These are phyloP conservation scores for Penicillium psychrosexuale DNA, from an alignment of 2,329 filamentous ascomycete species.

Conservation along the genomic window DNA sequence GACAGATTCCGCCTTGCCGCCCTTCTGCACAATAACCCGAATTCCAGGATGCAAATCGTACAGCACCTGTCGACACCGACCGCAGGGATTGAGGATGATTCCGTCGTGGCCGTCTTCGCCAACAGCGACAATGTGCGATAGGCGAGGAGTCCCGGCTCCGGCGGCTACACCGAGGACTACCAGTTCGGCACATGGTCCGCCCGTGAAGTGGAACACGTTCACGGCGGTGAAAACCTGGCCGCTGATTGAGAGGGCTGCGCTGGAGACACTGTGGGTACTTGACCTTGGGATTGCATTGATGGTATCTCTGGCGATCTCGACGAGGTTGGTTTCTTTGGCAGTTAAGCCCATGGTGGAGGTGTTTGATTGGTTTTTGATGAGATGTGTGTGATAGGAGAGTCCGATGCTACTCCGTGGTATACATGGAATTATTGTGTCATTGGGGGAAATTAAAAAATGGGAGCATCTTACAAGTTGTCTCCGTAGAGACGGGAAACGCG, in stretches of 20 bases:
- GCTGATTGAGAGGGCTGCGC: slow-evolving; percentile 15
- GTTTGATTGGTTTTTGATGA: background rate
- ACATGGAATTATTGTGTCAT: background rate
- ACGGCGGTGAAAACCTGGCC: slow-evolving; percentile 23
- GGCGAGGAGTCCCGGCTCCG: slow-evolving; percentile 15
- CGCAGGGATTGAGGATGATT: slow-evolving; percentile 26
- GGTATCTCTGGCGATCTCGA: background rate
- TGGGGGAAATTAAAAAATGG: no score
- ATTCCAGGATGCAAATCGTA: slow-evolving; percentile 27
- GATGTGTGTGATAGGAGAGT: background rate
- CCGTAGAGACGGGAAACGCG: background rate
- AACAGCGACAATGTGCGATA: slow-evolving; percentile 28
- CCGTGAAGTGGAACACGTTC: slow-evolving; percentile 28
- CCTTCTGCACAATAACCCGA: slow-evolving; percentile 20
- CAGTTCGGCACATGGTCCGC: slow-evolving; percentile 31
- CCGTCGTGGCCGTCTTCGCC: slow-evolving; percentile 18
- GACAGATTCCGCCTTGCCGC: background rate
- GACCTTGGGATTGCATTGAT: slow-evolving; percentile 15
- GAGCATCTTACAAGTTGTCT: background rate
- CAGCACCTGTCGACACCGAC: slow-evolving; percentile 29
- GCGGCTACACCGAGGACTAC: slow-evolving; percentile 29
- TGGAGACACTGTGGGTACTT: slow-evolving; percentile 18
- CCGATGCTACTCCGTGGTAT: background rate
- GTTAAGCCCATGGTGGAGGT: background rate
- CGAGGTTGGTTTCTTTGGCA: background rate